Evolutionary conservation across 371 early-diverging fungal species (phyloP), one percentile per base, ranked within the genome.

Genomic region (Apophysomyces trapeziformis): DNA sequence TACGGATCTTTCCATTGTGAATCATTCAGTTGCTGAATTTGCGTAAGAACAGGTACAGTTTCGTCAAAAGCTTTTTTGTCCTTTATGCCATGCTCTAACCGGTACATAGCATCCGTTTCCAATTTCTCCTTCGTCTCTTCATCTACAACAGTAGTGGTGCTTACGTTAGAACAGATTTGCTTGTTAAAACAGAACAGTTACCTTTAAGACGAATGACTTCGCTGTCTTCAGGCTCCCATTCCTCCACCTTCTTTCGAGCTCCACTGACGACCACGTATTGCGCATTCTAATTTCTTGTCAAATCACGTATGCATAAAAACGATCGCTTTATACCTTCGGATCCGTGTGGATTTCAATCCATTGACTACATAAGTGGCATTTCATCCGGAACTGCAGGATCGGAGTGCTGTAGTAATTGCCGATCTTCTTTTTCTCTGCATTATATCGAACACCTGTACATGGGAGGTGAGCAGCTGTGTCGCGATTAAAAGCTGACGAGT

Each of bases 271-370:
- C 89, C 5, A 85, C 84, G 74, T 96, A 97, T 14, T 81, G 80
- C 0, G 93, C 67, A 68, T 94, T 94, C 92, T 92, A 76, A 43
- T 54, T 41, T 21, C 16, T 43, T 7, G 1, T 36, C 37, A 58
- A 13, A 7, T 37, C n/a, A 18, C 32, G 37, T 11, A 3, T 9
- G 7, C 11, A 36, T 7, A 12, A 13, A 39, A 36, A 12, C 18
- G 26, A 16, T 18, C 16, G n/a, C 16, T 7, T 9, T n/a, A 41
- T 75, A 91, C 94, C 85, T 96, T 94, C n/a, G 97, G 97, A 72
- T 97, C 95, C 0, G 97, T 96, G 18, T 90, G 94, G 36, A 97
- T 94, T 71, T 94, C 96, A 38, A 97, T 90, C 93, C 92, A 93
- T 67, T 88, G 82, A 58, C 76, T 74, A 69, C 98, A 97, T 39